Base-by-base conservation (phyloP, 441 rosid species). In the Jatropha multifida region DNA sequence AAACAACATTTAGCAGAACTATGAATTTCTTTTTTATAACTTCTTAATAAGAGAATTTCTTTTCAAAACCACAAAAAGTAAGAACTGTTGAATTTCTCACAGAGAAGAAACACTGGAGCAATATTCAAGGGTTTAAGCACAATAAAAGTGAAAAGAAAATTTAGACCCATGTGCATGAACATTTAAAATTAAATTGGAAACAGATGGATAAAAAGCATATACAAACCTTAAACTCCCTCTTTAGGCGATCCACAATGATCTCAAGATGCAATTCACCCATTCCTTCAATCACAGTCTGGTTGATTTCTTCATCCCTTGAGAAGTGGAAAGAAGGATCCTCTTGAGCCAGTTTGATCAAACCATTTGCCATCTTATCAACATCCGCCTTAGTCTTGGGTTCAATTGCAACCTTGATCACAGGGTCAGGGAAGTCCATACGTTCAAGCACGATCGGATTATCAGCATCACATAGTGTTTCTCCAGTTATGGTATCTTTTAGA, bases 221-320 rank as follows among this genome's bases (percentile, higher is more conserved):
- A 70, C 60, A 51, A 73, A 94, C 98, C 92, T 93, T 95, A 76
- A 84, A 95, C 82, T 93, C 98, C 84, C 99, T 90, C 85, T 90
- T 92, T 63, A 93, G 97, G 41, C 95, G 89, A 74, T 95, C 99
- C n/a, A 95, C 97, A 63, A 95, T 93, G 77, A 95, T 95, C 86
- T 95, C 99, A 4, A 95, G 98, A 90, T 95, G 99, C 87, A 95
- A 81, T 76, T 95, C 99, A 71, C 98, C 98, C 99, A 95, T 95
- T 69, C 99, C 99, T 83, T 93, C 99, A 64, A 92, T 95, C 69
- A 95, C 95, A 3, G 99, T 95, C 88, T 95, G 99, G 77, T 95
- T 93, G 82, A 86, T 86, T 86, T 95, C 99, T 73, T 95, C 98
- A 58, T 95, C 98, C 0, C 95, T 88, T 0, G 98, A 90, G 83